These are phyloP conservation scores for Udeniomyces megalosporus DNA, from an alignment of 768 basidiomycete species.

Conservation along the genomic window DNA sequence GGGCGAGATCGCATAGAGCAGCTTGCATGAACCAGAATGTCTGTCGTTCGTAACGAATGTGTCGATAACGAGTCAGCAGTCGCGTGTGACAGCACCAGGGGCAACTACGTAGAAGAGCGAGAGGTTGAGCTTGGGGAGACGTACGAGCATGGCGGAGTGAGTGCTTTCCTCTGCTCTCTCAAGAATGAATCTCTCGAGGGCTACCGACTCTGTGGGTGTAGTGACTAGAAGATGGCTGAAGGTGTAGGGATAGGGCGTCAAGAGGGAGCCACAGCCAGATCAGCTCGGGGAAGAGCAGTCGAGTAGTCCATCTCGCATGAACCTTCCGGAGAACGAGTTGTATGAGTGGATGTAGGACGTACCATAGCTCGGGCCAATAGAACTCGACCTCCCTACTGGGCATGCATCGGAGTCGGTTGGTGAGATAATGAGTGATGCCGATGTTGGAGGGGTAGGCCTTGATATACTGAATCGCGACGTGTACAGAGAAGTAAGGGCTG, in stretches of 20 bases:
- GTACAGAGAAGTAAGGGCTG: constrained; percentile 83
- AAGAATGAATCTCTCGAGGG: constrained; percentile 84
- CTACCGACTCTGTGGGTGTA: constrained; percentile 74
- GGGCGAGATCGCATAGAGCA: constrained; percentile 62
- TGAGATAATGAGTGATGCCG: constrained; percentile 76
- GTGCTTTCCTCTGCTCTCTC: constrained; percentile 78
- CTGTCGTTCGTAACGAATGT: constrained; percentile 32
- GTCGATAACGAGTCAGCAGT: background rate
- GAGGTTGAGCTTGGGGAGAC: constrained; percentile 23
- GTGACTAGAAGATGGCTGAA: constrained; percentile 83
- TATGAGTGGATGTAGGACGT: constrained; percentile 5
- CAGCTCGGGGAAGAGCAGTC: no score
- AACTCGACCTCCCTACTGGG: constrained; percentile 51
- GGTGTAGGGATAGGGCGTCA: background rate
- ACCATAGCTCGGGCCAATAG: constrained; percentile 38
- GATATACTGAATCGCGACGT: constrained; percentile 81
- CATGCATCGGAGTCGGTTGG: constrained; percentile 51
- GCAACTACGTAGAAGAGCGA: no score
- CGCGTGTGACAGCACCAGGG: constrained; percentile 17
- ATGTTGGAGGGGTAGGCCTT: constrained; percentile 68
- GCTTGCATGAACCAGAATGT: constrained; percentile 99
- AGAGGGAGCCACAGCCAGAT: background rate
- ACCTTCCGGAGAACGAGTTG: background rate
- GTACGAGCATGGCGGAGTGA: constrained; percentile 84
- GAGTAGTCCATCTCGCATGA: background rate